Evolutionary conservation across 2,329 filamentous ascomycete species (phyloP), one percentile per base, ranked within the genome.

Genomic region (Botrytis paeoniae): DNA sequence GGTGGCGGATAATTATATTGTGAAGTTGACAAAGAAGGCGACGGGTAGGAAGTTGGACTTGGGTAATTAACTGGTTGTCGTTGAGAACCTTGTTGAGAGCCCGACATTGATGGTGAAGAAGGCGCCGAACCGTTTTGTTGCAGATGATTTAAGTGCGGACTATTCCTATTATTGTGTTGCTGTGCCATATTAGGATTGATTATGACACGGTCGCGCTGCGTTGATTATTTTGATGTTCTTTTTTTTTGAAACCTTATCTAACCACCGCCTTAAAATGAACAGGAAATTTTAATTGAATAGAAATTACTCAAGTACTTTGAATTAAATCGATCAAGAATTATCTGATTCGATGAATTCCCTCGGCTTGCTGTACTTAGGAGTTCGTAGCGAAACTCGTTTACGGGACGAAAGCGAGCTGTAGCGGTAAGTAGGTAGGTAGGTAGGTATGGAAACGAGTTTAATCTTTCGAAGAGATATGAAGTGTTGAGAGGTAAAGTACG

Each of bases 31-130:
- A 79, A 62, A 29, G 77, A 79, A 14, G 85, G 85, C 70, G 85
- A 86, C 16, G 85, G 85, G 77, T 86, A 86, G 32, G 84, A 85
- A 75, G 84, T 82, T 73, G 82, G 85, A 80, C 81, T 85, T 79
- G 80, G 84, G 78, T 85, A 86, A 73, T 74, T 79, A 16, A 77
- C 78, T 20, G 77, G 75, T 64, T 78, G 76, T 65, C 77, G 78
- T 70, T 77, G 77, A 65, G 74, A 77, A 70, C 73, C 73, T 68
- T 75, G 74, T 48, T 75, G 70, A 10, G 77, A 74, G 73, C 78
- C 79, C 73, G 80, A 80, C 79, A 81, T 81, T 32, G 80, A 80
- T 68, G 79, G 80, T 18, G 80, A 80, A 8, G 78, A 70, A 25
- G 78, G 79, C 39, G 78, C 77, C 37, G 79, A 80, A 61, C 78